These are phyloP conservation scores for Aspergillus ostianus DNA, from an alignment of 495 filamentous ascomycete species.

Conservation along the genomic window DNA sequence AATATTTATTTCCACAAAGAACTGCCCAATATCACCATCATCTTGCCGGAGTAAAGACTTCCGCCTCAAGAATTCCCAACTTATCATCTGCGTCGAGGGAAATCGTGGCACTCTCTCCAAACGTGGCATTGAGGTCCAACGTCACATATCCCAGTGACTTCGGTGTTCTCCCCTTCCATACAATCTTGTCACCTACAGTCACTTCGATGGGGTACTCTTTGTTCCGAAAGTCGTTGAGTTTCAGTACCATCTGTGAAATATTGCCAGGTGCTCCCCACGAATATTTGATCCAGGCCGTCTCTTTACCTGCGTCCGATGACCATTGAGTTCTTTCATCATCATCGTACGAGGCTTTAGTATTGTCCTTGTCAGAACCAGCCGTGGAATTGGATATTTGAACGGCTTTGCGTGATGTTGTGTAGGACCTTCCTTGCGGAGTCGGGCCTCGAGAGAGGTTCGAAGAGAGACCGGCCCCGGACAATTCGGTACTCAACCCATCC, in stretches of 20 bases:
- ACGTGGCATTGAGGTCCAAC: neutral
- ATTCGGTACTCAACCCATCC: constrained; percentile 1
- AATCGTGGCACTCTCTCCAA: constrained; percentile 1
- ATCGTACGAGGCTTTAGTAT: constrained; percentile 1
- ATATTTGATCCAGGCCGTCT: constrained; percentile 11
- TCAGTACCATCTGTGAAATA: constrained; percentile 9
- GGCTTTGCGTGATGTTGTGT: constrained; percentile 2
- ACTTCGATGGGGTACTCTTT: constrained; percentile 5
- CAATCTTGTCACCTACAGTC: constrained; percentile 8
- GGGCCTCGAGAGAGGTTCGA: constrained; percentile 8
- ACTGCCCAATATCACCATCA: neutral
- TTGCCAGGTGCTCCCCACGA: constrained; percentile 3
- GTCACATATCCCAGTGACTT: constrained; percentile 8
- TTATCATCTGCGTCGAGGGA: constrained; percentile 1
- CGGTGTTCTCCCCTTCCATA: constrained; percentile 7
- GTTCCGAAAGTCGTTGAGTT: constrained; percentile 1
- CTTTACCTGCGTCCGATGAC: neutral
- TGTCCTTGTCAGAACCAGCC: constrained; percentile 8
- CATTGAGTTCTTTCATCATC: constrained; percentile 8
- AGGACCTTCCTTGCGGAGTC: neutral
- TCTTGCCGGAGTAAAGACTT: constrained; percentile 6
- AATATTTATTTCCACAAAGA: no score
- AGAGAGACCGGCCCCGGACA: constrained; percentile 1
- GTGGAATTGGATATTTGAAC: constrained; percentile 3
- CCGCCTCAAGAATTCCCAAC: constrained; percentile 10